Evolutionary conservation across 495 filamentous ascomycete species (phyloP), one percentile per base, ranked within the genome.

Genomic region (Tetracladium setigerum): DNA sequence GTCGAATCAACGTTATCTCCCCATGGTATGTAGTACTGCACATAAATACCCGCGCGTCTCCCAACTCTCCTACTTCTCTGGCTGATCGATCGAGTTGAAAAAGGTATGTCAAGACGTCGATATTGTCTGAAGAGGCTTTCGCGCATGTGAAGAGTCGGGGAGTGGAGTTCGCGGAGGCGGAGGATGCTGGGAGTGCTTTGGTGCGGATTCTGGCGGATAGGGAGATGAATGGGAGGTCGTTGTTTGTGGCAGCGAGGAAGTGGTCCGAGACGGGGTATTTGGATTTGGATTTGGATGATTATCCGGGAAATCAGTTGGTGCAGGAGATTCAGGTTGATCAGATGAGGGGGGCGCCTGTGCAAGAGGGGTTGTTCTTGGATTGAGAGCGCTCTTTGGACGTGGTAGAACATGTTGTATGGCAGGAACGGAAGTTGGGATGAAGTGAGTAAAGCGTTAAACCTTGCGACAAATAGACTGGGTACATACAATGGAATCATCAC

Each of bases 11-110:
- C 17, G 17, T 37, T 17, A 38, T 50, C 27, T 33, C 47, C 3
- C 40, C 47, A 15, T 50, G 30, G 47, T 50, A 33, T 36, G 30
- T 45, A n/a, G n/a, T n/a, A n/a, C n/a, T n/a, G n/a, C n/a, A n/a
- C n/a, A n/a, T n/a, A n/a, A n/a, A n/a, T n/a, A n/a, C n/a, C n/a
- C n/a, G n/a, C n/a, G n/a, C n/a, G n/a, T n/a, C n/a, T n/a, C 36
- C 36, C 6, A 16, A 9, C 12, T 7, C 15, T 8, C 6, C 36
- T 9, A 8, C 7, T 38, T 10, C 36, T 9, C 36, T 38, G 12
- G 15, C 36, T 38, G 15, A 38, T 15, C 8, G 15, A 38, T 38
- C 36, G 8, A 17, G 35, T n/a, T n/a, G n/a, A n/a, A n/a, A n/a
- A n/a, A 46, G 43, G 43, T 46, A 46, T 19, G 32, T 46, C 14